These are phyloP conservation scores for Hypholoma fasciculare DNA, from an alignment of 768 basidiomycete species.

Conservation along the genomic window DNA sequence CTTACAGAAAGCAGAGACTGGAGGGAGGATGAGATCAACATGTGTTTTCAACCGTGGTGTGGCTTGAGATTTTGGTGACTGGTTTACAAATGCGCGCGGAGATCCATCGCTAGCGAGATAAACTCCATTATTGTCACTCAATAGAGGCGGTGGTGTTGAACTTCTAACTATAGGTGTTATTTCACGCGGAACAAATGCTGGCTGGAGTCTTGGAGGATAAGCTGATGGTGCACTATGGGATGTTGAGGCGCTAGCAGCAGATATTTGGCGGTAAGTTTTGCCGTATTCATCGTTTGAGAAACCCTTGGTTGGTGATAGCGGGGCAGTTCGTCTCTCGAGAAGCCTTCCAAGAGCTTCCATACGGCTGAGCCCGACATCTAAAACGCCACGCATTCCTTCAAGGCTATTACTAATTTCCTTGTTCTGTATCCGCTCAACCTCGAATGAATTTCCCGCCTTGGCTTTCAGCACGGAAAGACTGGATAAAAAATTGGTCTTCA, in stretches of 20 bases:
- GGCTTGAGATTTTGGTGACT: neutral
- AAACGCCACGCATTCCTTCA: conserved; percentile 11
- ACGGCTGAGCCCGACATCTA: too few species aligned
- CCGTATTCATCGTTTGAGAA: neutral
- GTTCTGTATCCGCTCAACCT: conserved; percentile 21
- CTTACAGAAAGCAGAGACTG: conserved; percentile 14
- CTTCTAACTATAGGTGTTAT: neutral
- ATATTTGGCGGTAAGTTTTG: neutral
- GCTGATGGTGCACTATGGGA: neutral
- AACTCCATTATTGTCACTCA: neutral
- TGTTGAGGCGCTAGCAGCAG: neutral
- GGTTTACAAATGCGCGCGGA: conserved; percentile 1
- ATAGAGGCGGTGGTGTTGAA: too few species aligned
- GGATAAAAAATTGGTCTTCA: conserved; percentile 18
- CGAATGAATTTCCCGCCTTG: conserved; percentile 15
- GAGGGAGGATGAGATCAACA: conserved; percentile 25
- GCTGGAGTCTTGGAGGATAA: neutral
- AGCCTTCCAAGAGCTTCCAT: neutral
- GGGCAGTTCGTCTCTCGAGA: neutral
- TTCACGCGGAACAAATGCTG: neutral
- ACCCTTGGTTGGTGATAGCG: neutral
- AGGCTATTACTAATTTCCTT: conserved; percentile 14
- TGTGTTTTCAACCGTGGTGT: conserved; percentile 9
- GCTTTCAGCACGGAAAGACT: conserved; percentile 21
- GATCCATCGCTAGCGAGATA: neutral